Evolutionary conservation across 2,329 filamentous ascomycete genomes (phyloP).

Genomic region (Pseudocercospora fuligena): DNA sequence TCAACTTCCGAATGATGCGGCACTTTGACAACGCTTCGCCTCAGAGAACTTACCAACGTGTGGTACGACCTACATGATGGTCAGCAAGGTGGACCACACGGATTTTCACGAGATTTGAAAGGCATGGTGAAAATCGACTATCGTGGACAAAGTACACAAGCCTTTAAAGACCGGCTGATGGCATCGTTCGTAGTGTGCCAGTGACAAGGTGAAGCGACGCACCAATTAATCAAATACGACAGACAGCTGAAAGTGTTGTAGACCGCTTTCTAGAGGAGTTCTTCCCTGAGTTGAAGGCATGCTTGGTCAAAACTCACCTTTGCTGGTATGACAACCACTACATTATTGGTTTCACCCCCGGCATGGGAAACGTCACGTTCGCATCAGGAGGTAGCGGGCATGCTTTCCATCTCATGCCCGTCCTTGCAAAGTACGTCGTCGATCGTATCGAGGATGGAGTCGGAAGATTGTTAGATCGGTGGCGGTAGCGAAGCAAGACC

Average conservation of each 20-base stretch:
- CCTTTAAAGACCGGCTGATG: conserved; percentile 43
- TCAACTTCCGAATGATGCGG: conserved; percentile 44
- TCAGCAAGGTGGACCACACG: conserved; percentile 52
- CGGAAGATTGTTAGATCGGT: background rate
- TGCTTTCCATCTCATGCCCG: background rate
- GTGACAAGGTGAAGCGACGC: conserved; percentile 5
- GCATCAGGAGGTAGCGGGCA: background rate
- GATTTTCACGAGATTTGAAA: conserved; percentile 52
- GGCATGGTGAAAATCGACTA: conserved; percentile 59
- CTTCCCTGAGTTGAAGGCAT: background rate
- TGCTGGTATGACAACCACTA: background rate
- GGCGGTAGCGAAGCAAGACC: background rate
- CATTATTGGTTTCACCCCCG: background rate
- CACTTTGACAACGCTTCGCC: conserved; percentile 47
- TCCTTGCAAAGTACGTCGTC: conserved; percentile 1
- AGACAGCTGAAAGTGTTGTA: background rate
- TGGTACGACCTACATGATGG: conserved; percentile 29
- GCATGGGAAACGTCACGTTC: background rate
- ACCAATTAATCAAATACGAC: background rate
- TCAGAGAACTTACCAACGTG: conserved; percentile 54
- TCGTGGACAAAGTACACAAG: conserved; percentile 56
- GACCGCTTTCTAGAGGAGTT: background rate
- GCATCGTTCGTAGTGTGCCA: background rate
- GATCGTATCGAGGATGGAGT: background rate
- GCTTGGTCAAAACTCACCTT: background rate